Evolutionary conservation across 2,329 filamentous ascomycete genomes (phyloP).

Genomic region (Scortechinia acanthostroma): DNA sequence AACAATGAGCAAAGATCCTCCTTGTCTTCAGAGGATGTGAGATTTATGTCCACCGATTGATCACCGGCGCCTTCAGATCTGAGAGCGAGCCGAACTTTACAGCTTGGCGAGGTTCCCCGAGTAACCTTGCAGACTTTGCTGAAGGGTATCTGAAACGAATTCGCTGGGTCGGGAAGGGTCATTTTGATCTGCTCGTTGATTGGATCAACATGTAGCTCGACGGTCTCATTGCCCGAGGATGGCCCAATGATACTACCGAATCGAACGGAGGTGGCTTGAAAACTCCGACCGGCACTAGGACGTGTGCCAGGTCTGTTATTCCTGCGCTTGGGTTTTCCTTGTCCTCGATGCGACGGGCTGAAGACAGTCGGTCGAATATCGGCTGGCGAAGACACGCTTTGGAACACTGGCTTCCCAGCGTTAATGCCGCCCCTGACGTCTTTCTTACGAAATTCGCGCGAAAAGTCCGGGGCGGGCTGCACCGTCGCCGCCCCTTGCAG

Average conservation of each 20-base stretch:
- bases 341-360: not conserved
- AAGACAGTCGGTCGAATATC: not conserved
- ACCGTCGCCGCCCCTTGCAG: slow-evolving; percentile 24
- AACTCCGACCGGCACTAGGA: not conserved
- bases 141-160: too few species aligned
- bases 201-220: not conserved
- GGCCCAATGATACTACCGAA: not conserved
- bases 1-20: not conserved
- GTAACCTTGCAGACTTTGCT: not conserved
- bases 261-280: not conserved
- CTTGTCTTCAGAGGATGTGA: not conserved
- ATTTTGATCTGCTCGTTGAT: too few species aligned
- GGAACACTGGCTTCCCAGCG: too few species aligned
- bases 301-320: not conserved
- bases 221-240: not conserved
- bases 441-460: slow-evolving; percentile 5
- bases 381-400: not conserved
- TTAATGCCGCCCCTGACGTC: slow-evolving; percentile 4
- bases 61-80: not conserved
- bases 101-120: not conserved
- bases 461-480: slow-evolving; percentile 7
- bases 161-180: too few species aligned
- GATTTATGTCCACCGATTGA: not conserved
- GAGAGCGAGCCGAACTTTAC: not conserved
- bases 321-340: not conserved